Base-by-base conservation (phyloP, 2,329 filamentous ascomycete genomes). In the Arachnopeziza araneosa region DNA sequence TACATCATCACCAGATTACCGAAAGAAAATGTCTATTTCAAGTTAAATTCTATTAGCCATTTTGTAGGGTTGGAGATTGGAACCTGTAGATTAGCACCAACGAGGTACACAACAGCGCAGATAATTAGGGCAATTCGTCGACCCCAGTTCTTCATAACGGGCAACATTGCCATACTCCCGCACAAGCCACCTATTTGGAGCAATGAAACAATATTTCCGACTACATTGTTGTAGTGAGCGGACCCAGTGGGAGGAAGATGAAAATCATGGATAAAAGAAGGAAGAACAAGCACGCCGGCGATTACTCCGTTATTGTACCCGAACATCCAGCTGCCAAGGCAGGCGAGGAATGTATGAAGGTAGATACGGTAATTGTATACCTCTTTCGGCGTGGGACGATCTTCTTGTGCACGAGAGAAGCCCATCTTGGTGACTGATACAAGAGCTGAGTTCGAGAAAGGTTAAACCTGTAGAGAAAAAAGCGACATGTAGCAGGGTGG, bases 251-350 rank as follows among this genome's bases (percentile, higher is more conserved):
- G 52, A 7, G 67, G 65, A 12, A 68, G 66, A 22, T 67, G 51
- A 54, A 70, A 70, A 32, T 65, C 63, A 12, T 51, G 30, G 14
- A 61, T 48, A 55, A 69, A 69, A 24, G 67, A 66, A 22, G 63
- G 59, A 4, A 70, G 62, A 49, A 67, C 67, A 9, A 69, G 60
- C 21, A 66, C 66, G 44, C 66, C 66, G 17, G 62, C 66, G 50
- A 70, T 69, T 26, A 67, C 64, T 14, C 66, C 64, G 12, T 65
- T 66, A 52, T 69, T 66, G 59, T 67, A 69, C 26, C 68, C 68
- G 50, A 70, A 69, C 63, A 67, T 65, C 62, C 63, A 59, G 10
- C 21, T 59, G 1, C 57, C 66, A 10, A 65, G 56, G 61, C 65
- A 68, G 50, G 56, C 48, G 24, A 60, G 57, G 52, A 67, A 60